phyloP scores from a whole-genome alignment of 2,329 filamentous ascomycete species.

The Mycosphaerella arachidis region DNA sequence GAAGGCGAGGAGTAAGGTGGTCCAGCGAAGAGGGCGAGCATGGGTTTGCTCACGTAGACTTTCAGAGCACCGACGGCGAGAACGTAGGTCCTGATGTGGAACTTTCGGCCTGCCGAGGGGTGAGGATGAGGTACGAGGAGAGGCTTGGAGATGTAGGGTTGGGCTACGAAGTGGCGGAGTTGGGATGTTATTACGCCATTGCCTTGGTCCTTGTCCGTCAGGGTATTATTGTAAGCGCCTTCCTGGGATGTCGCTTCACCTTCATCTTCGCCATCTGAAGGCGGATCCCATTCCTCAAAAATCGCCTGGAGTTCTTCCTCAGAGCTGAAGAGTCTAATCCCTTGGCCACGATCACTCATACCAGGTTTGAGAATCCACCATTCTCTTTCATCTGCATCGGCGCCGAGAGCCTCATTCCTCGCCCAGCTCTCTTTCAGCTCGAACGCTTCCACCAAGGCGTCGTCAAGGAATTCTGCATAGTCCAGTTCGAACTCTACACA shows the following conservation, averaged over 20 bases:
- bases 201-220: slow-evolving; percentile 20
- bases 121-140: slow-evolving; percentile 58
- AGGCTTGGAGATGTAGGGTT: slow-evolving; percentile 89
- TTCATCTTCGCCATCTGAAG: slow-evolving; percentile 62
- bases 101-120: slow-evolving; percentile 64
- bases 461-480: slow-evolving; percentile 93
- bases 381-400: slow-evolving; percentile 44
- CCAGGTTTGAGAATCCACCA: slow-evolving; percentile 99
- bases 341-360: slow-evolving; percentile 95
- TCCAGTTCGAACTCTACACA: slow-evolving; percentile 89
- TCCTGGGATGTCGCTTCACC: slow-evolving; percentile 31
- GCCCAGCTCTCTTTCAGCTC: slow-evolving; percentile 76
- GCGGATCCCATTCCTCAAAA: slow-evolving; percentile 87
- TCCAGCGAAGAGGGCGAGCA: slow-evolving; percentile 89
- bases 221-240: slow-evolving; percentile 15
- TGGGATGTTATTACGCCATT: slow-evolving; percentile 74
- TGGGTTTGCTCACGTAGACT: slow-evolving; percentile 80
- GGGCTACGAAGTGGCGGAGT: slow-evolving; percentile 90
- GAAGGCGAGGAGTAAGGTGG: slow-evolving; percentile 66
- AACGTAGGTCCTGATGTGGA: slow-evolving; percentile 91
- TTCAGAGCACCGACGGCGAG: slow-evolving; percentile 72
- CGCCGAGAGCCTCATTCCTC: slow-evolving; percentile 53
- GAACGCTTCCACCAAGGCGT: slow-evolving; percentile 78
- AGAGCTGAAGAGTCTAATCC: slow-evolving; percentile 81
- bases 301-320: slow-evolving; percentile 79